phyloP scores from a whole-genome alignment of 495 filamentous ascomycete genomes.

The Penicillium crystallinum region DNA sequence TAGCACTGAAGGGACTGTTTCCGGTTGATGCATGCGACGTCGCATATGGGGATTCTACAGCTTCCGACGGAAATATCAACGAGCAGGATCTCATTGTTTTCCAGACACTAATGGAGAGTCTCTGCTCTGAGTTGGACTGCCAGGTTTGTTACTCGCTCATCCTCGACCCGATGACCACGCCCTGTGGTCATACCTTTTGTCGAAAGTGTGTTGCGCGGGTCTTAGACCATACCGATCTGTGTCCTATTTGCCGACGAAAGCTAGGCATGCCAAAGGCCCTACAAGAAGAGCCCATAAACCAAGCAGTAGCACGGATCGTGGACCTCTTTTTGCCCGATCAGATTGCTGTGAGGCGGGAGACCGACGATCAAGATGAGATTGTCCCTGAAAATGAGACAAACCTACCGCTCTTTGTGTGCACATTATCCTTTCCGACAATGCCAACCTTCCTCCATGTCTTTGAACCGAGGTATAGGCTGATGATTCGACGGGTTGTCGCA shows the following conservation, averaged over 20 bases:
- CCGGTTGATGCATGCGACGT: conserved; percentile 44
- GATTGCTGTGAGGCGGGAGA: conserved; percentile 51
- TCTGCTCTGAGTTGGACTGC: conserved; percentile 71
- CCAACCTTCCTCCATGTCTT: conserved; percentile 87
- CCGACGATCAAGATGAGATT: conserved; percentile 45
- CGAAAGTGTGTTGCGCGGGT: conserved; percentile 68
- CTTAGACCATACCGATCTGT: conserved; percentile 68
- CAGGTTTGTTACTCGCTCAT: conserved; percentile 80
- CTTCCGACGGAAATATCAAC: conserved; percentile 25
- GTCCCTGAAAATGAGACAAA: conserved; percentile 50
- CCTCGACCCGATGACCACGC: conserved; percentile 73
- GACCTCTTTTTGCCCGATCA: conserved; percentile 61
- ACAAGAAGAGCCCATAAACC: conserved; percentile 54
- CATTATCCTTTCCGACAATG: conserved; percentile 73
- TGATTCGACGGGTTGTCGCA: conserved; percentile 76
- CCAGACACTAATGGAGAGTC: conserved; percentile 52
- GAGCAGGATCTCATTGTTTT: conserved; percentile 48
- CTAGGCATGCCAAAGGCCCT: conserved; percentile 57
- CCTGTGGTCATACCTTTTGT: conserved; percentile 88
- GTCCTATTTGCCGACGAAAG: conserved; percentile 69
- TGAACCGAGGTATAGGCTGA: conserved; percentile 81
- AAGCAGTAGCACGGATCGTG: conserved; percentile 54
- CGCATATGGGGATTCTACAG: conserved; percentile 38
- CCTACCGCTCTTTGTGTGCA: conserved; percentile 75
- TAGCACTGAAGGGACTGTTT: conserved; percentile 28